phyloP scores from a whole-genome alignment of 495 filamentous ascomycete species.

The Hyphodiscus hymeniophilus region DNA sequence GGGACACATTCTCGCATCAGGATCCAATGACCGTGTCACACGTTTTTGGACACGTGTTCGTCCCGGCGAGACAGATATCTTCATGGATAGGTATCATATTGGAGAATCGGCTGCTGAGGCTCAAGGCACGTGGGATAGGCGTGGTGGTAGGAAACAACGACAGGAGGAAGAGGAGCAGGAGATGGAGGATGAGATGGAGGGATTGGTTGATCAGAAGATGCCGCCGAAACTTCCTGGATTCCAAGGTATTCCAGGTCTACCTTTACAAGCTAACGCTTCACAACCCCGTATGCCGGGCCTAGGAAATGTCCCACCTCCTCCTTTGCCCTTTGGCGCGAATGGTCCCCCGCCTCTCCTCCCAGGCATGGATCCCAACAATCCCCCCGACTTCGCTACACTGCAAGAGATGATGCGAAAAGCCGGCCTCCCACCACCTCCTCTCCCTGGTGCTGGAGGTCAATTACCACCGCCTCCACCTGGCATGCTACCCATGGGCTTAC shows the following conservation, averaged over 20 bases:
- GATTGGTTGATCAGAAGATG: constrained; percentile 90
- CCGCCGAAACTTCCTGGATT: constrained; percentile 37
- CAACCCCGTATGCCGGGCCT: constrained; percentile 42
- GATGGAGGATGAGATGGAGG: constrained; percentile 84
- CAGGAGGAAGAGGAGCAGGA: constrained; percentile 92
- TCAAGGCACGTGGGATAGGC: constrained; percentile 82
- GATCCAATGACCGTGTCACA: constrained; percentile 93
- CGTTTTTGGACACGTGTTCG: constrained; percentile 89
- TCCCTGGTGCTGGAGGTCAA: constrained; percentile 13
- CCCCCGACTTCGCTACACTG: constrained; percentile 62
- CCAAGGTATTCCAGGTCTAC: constrained; percentile 44
- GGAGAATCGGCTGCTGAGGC: constrained; percentile 89
- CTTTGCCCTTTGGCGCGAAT: constrained; percentile 31
- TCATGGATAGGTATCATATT: constrained; percentile 89
- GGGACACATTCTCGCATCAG: constrained; percentile 95
- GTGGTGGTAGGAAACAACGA: constrained; percentile 67
- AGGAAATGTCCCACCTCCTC: constrained; percentile 32
- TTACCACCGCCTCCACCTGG: constrained; percentile 34
- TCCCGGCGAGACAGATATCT: constrained; percentile 74
- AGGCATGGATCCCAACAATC: constrained; percentile 47
- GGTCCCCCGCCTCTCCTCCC: constrained; percentile 40
- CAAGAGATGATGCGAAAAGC: constrained; percentile 52
- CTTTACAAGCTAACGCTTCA: constrained; percentile 28
- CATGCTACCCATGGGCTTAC: constrained; percentile 40
- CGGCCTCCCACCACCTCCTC: constrained; percentile 39